A percentile compares a stretch with the other conserved stretches of the same genome.
Conservation (phyloP, 345 rosid species). For the Euphorbia peplus region DNA sequence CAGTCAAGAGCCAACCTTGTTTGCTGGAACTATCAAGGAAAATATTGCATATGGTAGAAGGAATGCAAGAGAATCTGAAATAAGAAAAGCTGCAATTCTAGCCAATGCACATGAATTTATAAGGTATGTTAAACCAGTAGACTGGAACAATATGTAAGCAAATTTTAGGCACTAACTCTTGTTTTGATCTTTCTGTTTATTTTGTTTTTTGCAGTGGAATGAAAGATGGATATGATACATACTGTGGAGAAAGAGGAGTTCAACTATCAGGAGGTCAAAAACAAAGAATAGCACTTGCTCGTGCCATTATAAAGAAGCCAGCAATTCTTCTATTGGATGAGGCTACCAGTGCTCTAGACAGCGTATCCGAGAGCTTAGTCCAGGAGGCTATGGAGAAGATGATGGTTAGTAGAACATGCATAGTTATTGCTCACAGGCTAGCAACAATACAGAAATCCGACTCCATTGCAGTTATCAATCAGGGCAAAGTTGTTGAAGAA, state of each 20-base stretch:
- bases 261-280: constrained; percentile 78
- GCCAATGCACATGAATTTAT: constrained; percentile 70
- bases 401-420: constrained; percentile 53
- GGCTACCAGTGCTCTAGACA: constrained; percentile 74
- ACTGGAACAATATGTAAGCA: background rate
- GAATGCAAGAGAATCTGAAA: constrained; percentile 49
- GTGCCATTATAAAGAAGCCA: constrained; percentile 66
- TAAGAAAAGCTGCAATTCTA: constrained; percentile 45
- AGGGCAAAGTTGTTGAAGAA: constrained; percentile 50
- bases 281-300: constrained; percentile 67
- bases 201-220: constrained; percentile 42
- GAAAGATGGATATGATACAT: constrained; percentile 62
- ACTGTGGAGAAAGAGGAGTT: constrained; percentile 62
- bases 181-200: background rate
- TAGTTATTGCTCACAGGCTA: constrained; percentile 53
- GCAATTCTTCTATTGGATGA: constrained; percentile 63
- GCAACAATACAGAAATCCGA: constrained; percentile 57
- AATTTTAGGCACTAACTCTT: background rate
- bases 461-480: constrained; percentile 49
- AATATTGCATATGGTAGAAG: constrained; percentile 54
- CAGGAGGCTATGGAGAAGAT: constrained; percentile 68
- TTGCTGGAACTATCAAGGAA: constrained; percentile 59
- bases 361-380: constrained; percentile 50
- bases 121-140: constrained; percentile 33
- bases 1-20: constrained; percentile 66